Evolutionary conservation across 2,329 filamentous ascomycete species (phyloP).

Genomic region (Coniochaeta pulveracea): DNA sequence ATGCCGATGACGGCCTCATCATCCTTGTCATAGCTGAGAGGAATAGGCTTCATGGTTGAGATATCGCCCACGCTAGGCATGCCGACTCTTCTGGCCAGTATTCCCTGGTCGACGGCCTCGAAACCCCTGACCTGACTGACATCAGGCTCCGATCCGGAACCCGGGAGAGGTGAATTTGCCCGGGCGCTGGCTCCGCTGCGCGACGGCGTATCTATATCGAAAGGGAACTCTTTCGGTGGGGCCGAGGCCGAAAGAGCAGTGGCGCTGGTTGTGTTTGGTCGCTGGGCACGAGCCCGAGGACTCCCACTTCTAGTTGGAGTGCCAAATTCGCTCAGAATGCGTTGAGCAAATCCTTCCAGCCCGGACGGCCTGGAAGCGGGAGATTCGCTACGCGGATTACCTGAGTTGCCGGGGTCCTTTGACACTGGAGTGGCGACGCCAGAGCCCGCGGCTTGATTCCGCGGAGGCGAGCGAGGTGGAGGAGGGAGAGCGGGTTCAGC

Average conservation of each 20-base stretch:
- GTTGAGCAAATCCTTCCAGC: slow-evolving; percentile 51
- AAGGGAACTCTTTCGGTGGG: slow-evolving; percentile 30
- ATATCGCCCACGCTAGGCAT: slow-evolving; percentile 24
- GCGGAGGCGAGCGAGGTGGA: slow-evolving; percentile 9
- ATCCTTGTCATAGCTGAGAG: slow-evolving; percentile 30
- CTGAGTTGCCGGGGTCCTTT: slow-evolving; percentile 21
- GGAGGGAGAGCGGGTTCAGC: slow-evolving; percentile 22
- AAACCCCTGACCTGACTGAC: slow-evolving; percentile 46
- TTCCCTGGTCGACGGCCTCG: slow-evolving; percentile 52
- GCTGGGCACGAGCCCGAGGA: slow-evolving; percentile 36
- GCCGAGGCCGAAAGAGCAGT: slow-evolving; percentile 6
- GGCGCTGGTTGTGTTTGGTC: no score
- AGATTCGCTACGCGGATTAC: slow-evolving; percentile 30
- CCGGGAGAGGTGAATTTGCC: slow-evolving; percentile 28
- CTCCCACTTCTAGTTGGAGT: slow-evolving; percentile 37
- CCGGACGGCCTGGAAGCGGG: slow-evolving; percentile 42
- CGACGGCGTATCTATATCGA: slow-evolving; percentile 21
- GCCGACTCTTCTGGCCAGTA: slow-evolving; percentile 42
- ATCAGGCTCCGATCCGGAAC: slow-evolving; percentile 14
- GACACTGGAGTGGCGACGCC: neutral
- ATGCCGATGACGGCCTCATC: slow-evolving; percentile 10
- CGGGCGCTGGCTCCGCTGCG: slow-evolving; percentile 15
- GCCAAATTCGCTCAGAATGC: slow-evolving; percentile 47
- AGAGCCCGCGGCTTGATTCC: slow-evolving; percentile 2
- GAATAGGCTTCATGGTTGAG: slow-evolving; percentile 33